Base-by-base conservation (phyloP, 2,329 filamentous ascomycete genomes). In the Calonectria hawksworthii region DNA sequence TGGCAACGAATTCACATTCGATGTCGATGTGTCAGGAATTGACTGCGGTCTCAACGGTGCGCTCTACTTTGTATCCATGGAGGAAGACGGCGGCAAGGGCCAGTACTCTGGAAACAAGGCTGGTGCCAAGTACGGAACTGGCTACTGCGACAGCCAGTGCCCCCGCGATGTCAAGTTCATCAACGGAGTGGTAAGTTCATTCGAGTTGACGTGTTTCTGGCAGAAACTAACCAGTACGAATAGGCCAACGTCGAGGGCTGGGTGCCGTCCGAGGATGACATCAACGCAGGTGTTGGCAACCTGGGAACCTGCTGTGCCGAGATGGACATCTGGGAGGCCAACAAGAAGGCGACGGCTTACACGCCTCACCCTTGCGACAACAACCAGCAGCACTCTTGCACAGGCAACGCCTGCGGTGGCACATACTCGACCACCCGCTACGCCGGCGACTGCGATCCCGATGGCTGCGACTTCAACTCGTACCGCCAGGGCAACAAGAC, bases 11-110 rank as follows among this genome's bases (percentile, higher is more conserved):
- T 92, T 95, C 85, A 93, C 92, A 70, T 94, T 95, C 75, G 93
- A 94, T 70, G 93, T 94, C 32, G 93, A 95, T 82, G 90, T 94
- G 56, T 94, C 92, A 51, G 89, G 90, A 79, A 86, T 94, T 26
- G 90, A 90, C 74, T 95, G 93, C 80, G 93, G 93, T 74, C 85
- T 95, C 74, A 95, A 95, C 84, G 93, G 93, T 70, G 93, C 93
- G 59, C 86, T 95, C 61, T 94, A 95, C 86, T 90, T 92, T 70
- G 89, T 91, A 59, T 87, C 88, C 81, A 93, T 93, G 91, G 90
- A 91, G 50, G 84, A 85, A 23, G 90, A 92, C 77, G 91, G 91
- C 77, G 91, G 91, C 63, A 81, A 86, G 77, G 80, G 83, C 82
- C 88, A 87, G 82, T 90, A 88, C 83, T 73, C 84, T 3, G 84